Base-by-base conservation (phyloP, 139 green algal genomes). In the Picochlorum costavermella region DNA sequence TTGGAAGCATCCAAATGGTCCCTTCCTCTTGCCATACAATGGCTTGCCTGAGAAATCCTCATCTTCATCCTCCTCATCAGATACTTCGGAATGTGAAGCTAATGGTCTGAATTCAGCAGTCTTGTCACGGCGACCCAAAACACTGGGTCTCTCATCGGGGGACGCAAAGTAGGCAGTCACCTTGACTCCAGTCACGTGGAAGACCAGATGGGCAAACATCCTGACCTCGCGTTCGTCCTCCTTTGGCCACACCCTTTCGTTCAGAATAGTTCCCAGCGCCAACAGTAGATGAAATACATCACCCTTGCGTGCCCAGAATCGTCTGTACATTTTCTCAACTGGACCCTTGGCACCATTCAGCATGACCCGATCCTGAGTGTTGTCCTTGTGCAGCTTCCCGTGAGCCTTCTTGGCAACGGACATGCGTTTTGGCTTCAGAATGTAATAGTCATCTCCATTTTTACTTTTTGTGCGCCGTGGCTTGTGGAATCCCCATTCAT, bases 201-300 rank as follows among this genome's bases (percentile, higher is more conserved):
- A 58, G 10, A 68, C 59, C 25, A 76, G 56, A 4, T 20, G 59
- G 11, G 49, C 44, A 40, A 69, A 73, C 4, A 62, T n/a, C 17
- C 60, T 60, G 3, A 77, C 71, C 8, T 63, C 29, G 3, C 50
- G 10, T 40, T 73, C 58, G 20, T 73, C 64, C 13, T 69, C 20
- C 51, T 77, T 71, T 33, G 64, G 64, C 64, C 64, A 70, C 0
- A 46, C 40, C 43, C 64, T 20, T 61, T 71, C 58, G 23, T 80
- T 69, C 31, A 80, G 50, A 6, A 46, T 43, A 5, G 71, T 40
- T 10, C 46, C 63, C 56, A 80, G 43, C 12, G 48, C 56, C 16
- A 80, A 60, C 26, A 80, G 57, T 43, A 80, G 46, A 57, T 78
- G 73, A 50, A 79, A 80, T 2, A 80, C 69, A 25, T 80, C 73